These are phyloP conservation scores for Coemansia sp. DNA, from an alignment of 192 early-diverging fungal genomes.

Conservation along the genomic window DNA sequence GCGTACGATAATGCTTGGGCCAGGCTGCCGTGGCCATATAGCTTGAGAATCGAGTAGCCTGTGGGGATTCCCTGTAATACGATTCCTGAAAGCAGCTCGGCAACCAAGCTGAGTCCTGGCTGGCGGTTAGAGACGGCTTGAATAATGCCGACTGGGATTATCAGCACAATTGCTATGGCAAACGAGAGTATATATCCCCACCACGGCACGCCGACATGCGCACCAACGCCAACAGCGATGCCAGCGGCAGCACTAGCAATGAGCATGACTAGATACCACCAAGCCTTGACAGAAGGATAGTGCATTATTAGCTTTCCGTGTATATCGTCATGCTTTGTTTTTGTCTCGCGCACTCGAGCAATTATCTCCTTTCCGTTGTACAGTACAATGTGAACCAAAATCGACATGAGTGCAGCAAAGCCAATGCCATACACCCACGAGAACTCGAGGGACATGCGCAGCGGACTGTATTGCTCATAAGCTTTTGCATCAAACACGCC, in stretches of 20 bases:
- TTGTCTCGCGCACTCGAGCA: constrained; percentile 62
- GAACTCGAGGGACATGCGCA: constrained; percentile 71
- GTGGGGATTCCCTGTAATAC: constrained; percentile 78
- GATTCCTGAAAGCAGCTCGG: constrained; percentile 81
- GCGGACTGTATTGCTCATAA: constrained; percentile 65
- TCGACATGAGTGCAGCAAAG: constrained; percentile 70
- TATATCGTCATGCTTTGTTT: constrained; percentile 67
- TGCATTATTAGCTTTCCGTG: constrained; percentile 72
- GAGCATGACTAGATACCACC: constrained; percentile 73
- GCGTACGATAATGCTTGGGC: constrained; percentile 74
- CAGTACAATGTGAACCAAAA: constrained; percentile 66
- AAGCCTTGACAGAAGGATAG: constrained; percentile 73
- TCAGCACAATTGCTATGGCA: constrained; percentile 63
- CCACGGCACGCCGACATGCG: constrained; percentile 78
- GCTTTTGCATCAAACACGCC: constrained; percentile 59
- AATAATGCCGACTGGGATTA: constrained; percentile 83
- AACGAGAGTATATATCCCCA: constrained; percentile 75
- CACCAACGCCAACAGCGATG: constrained; percentile 57
- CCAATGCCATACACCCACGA: constrained; percentile 70
- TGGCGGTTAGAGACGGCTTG: constrained; percentile 76
- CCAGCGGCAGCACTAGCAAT: constrained; percentile 55
- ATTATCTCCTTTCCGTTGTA: constrained; percentile 74
- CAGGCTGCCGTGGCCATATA: constrained; percentile 75
- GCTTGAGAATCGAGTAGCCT: constrained; percentile 83
- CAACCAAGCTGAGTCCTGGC: constrained; percentile 77